phyloP scores from a whole-genome alignment of 768 basidiomycete genomes.

The Pulveroboletus ravenelii region DNA sequence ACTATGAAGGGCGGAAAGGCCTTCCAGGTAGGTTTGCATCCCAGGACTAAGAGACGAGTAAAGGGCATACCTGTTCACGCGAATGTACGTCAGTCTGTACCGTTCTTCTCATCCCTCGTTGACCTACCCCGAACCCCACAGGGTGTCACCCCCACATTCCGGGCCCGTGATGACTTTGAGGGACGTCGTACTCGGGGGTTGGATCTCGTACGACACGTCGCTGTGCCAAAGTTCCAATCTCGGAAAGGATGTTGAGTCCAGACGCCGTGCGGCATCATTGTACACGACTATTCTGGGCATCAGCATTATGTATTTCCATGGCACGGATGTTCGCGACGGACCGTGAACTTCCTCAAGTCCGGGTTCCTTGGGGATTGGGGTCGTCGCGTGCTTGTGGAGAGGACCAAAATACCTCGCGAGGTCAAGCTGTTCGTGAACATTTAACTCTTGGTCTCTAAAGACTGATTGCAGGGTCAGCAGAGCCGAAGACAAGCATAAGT shows the following conservation, averaged over 20 bases:
- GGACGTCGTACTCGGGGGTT: slow-evolving; percentile 77
- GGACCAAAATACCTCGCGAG: slow-evolving; percentile 68
- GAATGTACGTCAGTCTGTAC: slow-evolving; percentile 4
- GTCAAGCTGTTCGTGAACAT: slow-evolving; percentile 65
- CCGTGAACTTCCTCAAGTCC: slow-evolving; percentile 77
- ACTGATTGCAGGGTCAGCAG: slow-evolving; percentile 36
- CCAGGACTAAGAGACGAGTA: slow-evolving; percentile 76
- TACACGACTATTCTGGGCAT: slow-evolving; percentile 52
- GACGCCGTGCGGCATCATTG: slow-evolving; percentile 59
- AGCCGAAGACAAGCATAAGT: too few relatives aligned
- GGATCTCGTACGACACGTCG: slow-evolving; percentile 77
- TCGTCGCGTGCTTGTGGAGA: slow-evolving; percentile 80
- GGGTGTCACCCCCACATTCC: slow-evolving; percentile 71
- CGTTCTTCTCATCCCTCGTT: not conserved
- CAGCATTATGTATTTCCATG: not conserved
- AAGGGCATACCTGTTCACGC: slow-evolving; percentile 57
- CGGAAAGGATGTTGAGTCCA: slow-evolving; percentile 60
- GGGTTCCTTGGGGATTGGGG: slow-evolving; percentile 62
- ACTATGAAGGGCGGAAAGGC: slow-evolving; percentile 68
- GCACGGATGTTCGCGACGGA: slow-evolving; percentile 24
- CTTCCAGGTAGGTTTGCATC: slow-evolving; percentile 73
- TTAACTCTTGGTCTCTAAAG: slow-evolving; percentile 70
- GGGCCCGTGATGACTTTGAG: slow-evolving; percentile 70
- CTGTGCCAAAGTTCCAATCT: slow-evolving; percentile 79
- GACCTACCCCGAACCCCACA: slow-evolving; percentile 73